Conservation (phyloP, 2,329 filamentous ascomycete genomes). For the Microcera coccophila region DNA sequence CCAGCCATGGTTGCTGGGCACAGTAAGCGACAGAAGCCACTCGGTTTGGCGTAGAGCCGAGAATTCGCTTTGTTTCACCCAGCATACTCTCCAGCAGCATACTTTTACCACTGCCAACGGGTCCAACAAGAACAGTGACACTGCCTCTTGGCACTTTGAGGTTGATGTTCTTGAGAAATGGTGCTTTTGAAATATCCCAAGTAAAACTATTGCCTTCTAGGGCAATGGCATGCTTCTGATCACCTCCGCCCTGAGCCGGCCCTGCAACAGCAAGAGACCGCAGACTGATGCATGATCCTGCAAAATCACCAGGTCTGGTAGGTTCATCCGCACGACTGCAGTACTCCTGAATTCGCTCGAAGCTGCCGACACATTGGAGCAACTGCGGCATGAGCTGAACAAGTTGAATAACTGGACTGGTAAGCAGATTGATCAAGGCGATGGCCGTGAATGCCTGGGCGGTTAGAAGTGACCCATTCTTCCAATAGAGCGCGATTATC, state of each 20-base stretch:
- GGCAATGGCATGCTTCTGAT: neutral
- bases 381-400: conserved; percentile 20
- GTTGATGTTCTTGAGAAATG: conserved; percentile 8
- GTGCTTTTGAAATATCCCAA: neutral
- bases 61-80: conserved; percentile 1
- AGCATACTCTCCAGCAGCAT: conserved; percentile 10
- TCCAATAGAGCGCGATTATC: conserved; percentile 23
- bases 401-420: conserved; percentile 16
- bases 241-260: neutral
- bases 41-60: neutral
- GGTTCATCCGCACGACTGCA: conserved; percentile 9
- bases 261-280: too few species aligned
- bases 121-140: conserved; percentile 10
- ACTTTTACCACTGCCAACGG: conserved; percentile 10
- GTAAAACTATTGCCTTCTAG: neutral
- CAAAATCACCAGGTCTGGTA: neutral
- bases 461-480: conserved; percentile 17
- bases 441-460: conserved; percentile 21
- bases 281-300: neutral
- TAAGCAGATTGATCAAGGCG: conserved; percentile 18
- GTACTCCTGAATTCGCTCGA: conserved; percentile 23
- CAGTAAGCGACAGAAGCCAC: conserved; percentile 10
- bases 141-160: conserved; percentile 4
- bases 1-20: conserved; percentile 9
- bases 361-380: conserved; percentile 14